A percentile compares a stretch with the other conserved stretches of the same genome.
Evolutionary conservation across 306 rosid species (phyloP).

Genomic region (Cicer yamashitae): DNA sequence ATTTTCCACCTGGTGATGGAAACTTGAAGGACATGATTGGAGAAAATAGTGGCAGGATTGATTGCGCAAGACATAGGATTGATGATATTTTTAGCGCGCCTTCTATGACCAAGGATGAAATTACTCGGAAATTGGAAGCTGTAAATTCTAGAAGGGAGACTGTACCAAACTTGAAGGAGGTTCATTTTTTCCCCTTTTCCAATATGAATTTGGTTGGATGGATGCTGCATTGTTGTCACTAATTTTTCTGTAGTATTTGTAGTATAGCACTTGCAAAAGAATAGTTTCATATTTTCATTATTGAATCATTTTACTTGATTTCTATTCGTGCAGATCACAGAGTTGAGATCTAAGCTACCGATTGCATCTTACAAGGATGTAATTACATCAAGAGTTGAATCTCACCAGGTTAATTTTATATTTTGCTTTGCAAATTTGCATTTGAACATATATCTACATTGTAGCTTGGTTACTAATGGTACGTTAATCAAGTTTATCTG

Average conservation of each 20-base stretch:
- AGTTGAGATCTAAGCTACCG: constrained; percentile 75
- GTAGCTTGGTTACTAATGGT: constrained; percentile 40
- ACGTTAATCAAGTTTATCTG: constrained; percentile 31
- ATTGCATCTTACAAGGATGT: constrained; percentile 76
- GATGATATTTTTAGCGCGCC: constrained; percentile 67
- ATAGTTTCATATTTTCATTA: constrained; percentile 35
- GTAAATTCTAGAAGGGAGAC: constrained; percentile 50
- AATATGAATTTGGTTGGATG: constrained; percentile 44
- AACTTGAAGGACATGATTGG: constrained; percentile 43
- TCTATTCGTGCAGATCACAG: constrained; percentile 58
- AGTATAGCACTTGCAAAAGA: constrained; percentile 20
- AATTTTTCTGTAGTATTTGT: constrained; percentile 36
- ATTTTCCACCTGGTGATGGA: constrained; percentile 76
- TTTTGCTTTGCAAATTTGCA: constrained; percentile 19
- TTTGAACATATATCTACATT: constrained; percentile 27
- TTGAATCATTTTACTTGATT: constrained; percentile 41
- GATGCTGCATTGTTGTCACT: constrained; percentile 33
- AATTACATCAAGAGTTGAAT: constrained; percentile 72
- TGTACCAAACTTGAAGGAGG: constrained; percentile 60
- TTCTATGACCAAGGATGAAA: constrained; percentile 56
- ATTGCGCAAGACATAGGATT: constrained; percentile 17
- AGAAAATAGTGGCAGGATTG: constrained; percentile 25
- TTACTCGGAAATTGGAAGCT: constrained; percentile 57
- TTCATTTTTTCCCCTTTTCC: constrained; percentile 30
- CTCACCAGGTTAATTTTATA: constrained; percentile 78